Conservation (phyloP, 805 yeast genomes). For the Cyberlindnera mycetangii region DNA sequence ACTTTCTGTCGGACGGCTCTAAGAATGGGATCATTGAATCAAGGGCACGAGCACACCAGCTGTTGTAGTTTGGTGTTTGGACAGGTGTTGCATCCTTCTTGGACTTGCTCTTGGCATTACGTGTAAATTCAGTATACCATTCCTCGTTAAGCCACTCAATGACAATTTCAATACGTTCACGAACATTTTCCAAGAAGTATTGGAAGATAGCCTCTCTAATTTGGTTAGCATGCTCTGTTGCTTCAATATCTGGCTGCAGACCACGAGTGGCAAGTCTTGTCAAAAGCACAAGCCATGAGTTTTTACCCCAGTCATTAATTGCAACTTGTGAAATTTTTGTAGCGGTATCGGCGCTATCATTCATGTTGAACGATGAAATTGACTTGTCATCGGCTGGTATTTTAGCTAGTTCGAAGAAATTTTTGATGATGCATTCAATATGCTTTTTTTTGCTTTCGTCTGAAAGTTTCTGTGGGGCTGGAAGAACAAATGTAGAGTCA, state of each 20-base stretch:
- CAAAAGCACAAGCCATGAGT: constrained; percentile 74
- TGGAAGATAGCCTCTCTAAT: constrained; percentile 70
- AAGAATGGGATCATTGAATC: constrained; percentile 82
- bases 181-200: constrained; percentile 71
- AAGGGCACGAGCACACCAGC: constrained; percentile 68
- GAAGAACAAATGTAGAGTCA: constrained; percentile 47
- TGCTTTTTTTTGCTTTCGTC: constrained; percentile 56
- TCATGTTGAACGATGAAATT: constrained; percentile 20
- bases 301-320: constrained; percentile 52
- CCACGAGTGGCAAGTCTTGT: constrained; percentile 86
- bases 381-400: constrained; percentile 23
- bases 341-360: constrained; percentile 21
- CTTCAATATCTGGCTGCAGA: constrained; percentile 35
- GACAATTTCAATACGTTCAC: constrained; percentile 65
- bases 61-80: constrained; percentile 52
- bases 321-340: constrained; percentile 31
- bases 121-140: constrained; percentile 64
- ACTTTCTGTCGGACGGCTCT: constrained; percentile 76
- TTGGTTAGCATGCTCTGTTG: constrained; percentile 49
- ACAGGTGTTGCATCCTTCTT: constrained; percentile 20
- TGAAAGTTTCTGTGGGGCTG: constrained; percentile 54
- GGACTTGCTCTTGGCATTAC: constrained; percentile 25
- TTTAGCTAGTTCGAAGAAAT: constrained; percentile 50
- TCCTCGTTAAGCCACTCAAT: constrained; percentile 96
- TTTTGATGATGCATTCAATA: constrained; percentile 53